Evolutionary conservation across 192 early-diverging fungal genomes (phyloP).

Genomic region (Mycoemilia scoparia): DNA sequence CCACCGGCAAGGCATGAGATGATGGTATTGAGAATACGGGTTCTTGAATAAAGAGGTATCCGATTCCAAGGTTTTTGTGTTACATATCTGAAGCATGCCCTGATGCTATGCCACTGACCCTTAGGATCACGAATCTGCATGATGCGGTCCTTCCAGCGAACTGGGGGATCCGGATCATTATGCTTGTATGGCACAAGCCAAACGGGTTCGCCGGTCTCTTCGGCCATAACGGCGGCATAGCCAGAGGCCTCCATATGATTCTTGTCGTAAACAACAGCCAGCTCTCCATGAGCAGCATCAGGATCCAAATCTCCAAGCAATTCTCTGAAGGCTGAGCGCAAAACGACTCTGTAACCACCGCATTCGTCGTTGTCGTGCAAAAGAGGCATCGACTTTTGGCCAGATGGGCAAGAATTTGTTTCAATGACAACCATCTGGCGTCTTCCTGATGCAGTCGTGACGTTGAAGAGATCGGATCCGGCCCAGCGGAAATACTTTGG

Average conservation of each 20-base stretch:
- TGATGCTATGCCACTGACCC: slow-evolving; percentile 58
- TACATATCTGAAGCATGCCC: slow-evolving; percentile 77
- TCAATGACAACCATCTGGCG: slow-evolving; percentile 87
- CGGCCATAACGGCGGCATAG: slow-evolving; percentile 64
- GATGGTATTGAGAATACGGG: slow-evolving; percentile 63
- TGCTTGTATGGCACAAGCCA: slow-evolving; percentile 63
- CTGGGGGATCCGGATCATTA: slow-evolving; percentile 51
- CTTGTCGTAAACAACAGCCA: slow-evolving; percentile 75
- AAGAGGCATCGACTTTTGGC: slow-evolving; percentile 80
- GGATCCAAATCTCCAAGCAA: slow-evolving; percentile 40
- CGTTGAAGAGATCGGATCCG: slow-evolving; percentile 76
- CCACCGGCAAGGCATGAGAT: slow-evolving; percentile 73
- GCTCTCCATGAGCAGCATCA: slow-evolving; percentile 33
- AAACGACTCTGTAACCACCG: slow-evolving; percentile 61
- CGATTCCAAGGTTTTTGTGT: slow-evolving; percentile 81
- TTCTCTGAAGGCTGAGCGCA: slow-evolving; percentile 62
- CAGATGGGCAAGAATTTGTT: slow-evolving; percentile 80
- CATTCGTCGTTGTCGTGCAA: slow-evolving; percentile 54
- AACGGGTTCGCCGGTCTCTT: slow-evolving; percentile 52
- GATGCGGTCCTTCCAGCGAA: slow-evolving; percentile 57
- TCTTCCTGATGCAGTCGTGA: slow-evolving; percentile 62
- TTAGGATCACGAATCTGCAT: slow-evolving; percentile 47
- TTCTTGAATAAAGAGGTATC: slow-evolving; percentile 57
- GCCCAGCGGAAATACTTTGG: slow-evolving; percentile 77
- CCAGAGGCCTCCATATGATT: slow-evolving; percentile 76